Conservation (phyloP, 2,329 filamentous ascomycete species). For the Fusarium fracticaudum region DNA sequence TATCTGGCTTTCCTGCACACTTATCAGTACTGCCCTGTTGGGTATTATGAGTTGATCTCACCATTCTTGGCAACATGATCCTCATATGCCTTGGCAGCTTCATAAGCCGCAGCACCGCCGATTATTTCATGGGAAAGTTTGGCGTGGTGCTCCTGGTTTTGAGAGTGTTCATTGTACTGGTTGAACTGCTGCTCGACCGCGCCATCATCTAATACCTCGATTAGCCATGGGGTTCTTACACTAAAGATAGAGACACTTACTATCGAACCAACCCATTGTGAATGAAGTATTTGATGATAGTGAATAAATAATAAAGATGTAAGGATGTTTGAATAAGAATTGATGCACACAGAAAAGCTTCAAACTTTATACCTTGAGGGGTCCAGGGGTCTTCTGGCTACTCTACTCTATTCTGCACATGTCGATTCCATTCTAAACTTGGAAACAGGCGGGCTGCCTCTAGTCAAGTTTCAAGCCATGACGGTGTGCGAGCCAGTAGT, state of each 20-base stretch:
- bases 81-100: constrained; percentile 47
- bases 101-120: constrained; percentile 45
- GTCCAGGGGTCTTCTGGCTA: background rate
- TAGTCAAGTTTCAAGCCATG: background rate
- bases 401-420: background rate
- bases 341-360: background rate
- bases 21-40: background rate
- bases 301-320: background rate
- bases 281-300: background rate
- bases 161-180: constrained; percentile 40
- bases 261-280: constrained; percentile 21
- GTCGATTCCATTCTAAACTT: constrained; percentile 4
- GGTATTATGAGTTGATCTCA: background rate
- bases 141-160: constrained; percentile 37
- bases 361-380: constrained; percentile 16
- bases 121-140: constrained; percentile 45
- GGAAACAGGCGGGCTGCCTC: background rate
- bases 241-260: no score
- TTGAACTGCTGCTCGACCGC: constrained; percentile 12
- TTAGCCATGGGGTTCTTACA: no score
- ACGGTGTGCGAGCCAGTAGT: background rate
- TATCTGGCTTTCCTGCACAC: constrained; percentile 22
- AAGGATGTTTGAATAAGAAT: background rate
- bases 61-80: constrained; percentile 43
- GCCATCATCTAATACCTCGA: no score